Evolutionary conservation across 2,329 filamentous ascomycete species (phyloP).

Genomic region (Calonectria fujianensis): DNA sequence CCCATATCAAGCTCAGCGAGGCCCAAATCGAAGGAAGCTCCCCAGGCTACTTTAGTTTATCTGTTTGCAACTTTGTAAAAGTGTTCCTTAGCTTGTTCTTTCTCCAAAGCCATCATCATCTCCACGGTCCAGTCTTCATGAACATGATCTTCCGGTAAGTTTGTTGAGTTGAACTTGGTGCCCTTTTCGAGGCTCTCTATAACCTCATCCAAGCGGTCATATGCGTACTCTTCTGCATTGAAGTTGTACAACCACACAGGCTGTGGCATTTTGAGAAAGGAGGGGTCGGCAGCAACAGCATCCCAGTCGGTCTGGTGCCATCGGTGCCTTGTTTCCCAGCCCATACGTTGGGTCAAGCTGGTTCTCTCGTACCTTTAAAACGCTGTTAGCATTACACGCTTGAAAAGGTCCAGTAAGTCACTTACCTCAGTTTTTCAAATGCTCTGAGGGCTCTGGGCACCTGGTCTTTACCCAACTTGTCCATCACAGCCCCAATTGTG

Average conservation of each 20-base stretch:
- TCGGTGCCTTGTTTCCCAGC: constrained; percentile 25
- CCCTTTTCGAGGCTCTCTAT: constrained; percentile 14
- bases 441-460: background rate
- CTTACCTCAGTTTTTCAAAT: constrained; percentile 26
- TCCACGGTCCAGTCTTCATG: constrained; percentile 27
- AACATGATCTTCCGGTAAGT: background rate
- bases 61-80: constrained; percentile 10
- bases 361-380: constrained; percentile 22
- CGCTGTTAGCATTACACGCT: background rate
- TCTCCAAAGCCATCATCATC: constrained; percentile 27
- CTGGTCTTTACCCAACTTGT: background rate
- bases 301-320: constrained; percentile 30
- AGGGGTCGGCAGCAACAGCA: background rate
- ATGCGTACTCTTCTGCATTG: constrained; percentile 2
- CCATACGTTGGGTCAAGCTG: constrained; percentile 29
- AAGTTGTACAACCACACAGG: constrained; percentile 16
- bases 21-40: too few relatives aligned
- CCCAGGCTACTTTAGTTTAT: constrained; percentile 24
- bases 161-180: background rate
- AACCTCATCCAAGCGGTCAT: background rate
- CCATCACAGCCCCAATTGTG: constrained; percentile 2
- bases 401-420: background rate
- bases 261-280: constrained; percentile 17
- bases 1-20: background rate
- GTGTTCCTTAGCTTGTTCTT: constrained; percentile 13